Base-by-base conservation (phyloP, 352 stramenopile species). In the Phytophthora multivora region DNA sequence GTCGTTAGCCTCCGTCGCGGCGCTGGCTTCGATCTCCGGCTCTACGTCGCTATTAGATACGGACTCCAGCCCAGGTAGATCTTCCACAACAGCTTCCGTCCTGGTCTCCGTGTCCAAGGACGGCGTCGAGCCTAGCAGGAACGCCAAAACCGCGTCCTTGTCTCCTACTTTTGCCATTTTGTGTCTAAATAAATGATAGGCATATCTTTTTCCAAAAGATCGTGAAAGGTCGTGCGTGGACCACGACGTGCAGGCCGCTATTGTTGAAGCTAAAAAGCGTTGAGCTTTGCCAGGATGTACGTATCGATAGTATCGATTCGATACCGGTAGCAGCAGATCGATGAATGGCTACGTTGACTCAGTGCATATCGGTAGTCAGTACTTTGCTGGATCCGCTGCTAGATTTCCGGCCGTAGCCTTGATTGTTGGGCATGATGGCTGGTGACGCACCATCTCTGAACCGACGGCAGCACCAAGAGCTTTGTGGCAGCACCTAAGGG, bases 131-230 rank as follows among this genome's bases (percentile, higher is more conserved):
- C 63, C 55, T 28, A 71, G 25, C 11, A 71, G 35, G 56, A 71
- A 71, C 15, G 63, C 63, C 16, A 71, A 43, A 51, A 71, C 63
- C 8, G 36, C 36, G 62, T 53, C 28, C 16, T 12, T 6, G 26
- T 53, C 42, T 25, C 23, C 28, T 18, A 6, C 36, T 30, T 35
- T 12, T 36, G 49, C 19, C 49, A 68, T 66, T 33, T 54, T 23
- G 30, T 38, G 21, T 21, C 51, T 59, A 30, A 33, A 51, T 59
- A 30, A 33, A 51, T 63, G 46, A 67, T 57, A 18, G 38, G 7
- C 43, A 36, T 63, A 69, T 69, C 61, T 64, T 69, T n/a, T 60
- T 46, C 23, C 18, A 39, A 55, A 52, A 51, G 38, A 63, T 59
- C 54, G 46, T 31, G 15, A 67, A 31, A 56, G 26, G 38, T 59